phyloP scores from a whole-genome alignment of 768 basidiomycete genomes.

The Mycena pura region DNA sequence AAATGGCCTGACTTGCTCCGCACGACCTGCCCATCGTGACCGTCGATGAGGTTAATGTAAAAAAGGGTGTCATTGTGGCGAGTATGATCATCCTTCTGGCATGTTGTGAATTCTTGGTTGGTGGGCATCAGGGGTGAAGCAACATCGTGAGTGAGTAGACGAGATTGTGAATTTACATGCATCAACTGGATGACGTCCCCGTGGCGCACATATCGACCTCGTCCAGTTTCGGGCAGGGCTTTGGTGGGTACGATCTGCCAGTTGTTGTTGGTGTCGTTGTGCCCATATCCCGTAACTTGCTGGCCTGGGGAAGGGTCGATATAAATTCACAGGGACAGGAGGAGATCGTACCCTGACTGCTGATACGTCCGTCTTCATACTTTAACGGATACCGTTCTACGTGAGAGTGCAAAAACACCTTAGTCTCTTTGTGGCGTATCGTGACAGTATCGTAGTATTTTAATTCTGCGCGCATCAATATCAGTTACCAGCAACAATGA shows the following conservation, averaged over 20 bases:
- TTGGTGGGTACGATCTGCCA: constrained; percentile 98
- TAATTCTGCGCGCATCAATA: constrained; percentile 77
- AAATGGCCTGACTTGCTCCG: constrained; percentile 95
- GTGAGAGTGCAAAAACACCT: constrained; percentile 94
- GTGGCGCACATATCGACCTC: constrained; percentile 90
- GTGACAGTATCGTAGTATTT: constrained; percentile 91
- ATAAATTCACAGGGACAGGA: neutral
- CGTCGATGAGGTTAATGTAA: constrained; percentile 74
- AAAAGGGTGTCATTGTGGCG: constrained; percentile 92
- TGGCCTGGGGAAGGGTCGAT: constrained; percentile 63
- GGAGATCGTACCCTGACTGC: constrained; percentile 74
- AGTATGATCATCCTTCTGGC: constrained; percentile 76
- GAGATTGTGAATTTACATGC: constrained; percentile 83
- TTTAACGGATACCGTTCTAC: constrained; percentile 88
- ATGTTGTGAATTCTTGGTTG: constrained; percentile 98
- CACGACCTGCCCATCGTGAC: constrained; percentile 81
- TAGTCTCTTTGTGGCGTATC: constrained; percentile 90
- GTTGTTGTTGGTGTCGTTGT: constrained; percentile 92
- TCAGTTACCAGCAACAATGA: neutral
- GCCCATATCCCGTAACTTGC: constrained; percentile 94
- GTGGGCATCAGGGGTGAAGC: constrained; percentile 97
- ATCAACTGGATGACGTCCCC: constrained; percentile 88
- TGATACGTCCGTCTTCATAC: constrained; percentile 95
- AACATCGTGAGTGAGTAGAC: constrained; percentile 95
- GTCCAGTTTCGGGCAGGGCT: constrained; percentile 91